phyloP scores from a whole-genome alignment of 345 rosid genomes.

The Euphorbia tirucalli region DNA sequence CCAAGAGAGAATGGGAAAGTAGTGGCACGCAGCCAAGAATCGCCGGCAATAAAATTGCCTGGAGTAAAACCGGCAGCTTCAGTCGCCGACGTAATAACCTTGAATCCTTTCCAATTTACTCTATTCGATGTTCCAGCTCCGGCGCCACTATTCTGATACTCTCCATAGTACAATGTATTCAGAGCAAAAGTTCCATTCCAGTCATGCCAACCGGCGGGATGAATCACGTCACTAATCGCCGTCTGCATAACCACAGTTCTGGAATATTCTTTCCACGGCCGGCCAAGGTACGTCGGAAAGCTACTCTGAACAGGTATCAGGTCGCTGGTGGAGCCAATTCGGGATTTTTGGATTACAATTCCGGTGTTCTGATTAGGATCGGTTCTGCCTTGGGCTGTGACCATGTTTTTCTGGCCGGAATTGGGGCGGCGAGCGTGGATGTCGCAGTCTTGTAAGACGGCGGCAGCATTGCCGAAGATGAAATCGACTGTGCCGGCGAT shows the following conservation, averaged over 20 bases:
- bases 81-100: constrained; percentile 45
- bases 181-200: constrained; percentile 75
- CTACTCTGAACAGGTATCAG: constrained; percentile 40
- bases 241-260: constrained; percentile 88
- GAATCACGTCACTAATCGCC: constrained; percentile 53
- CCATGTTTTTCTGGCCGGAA: constrained; percentile 91
- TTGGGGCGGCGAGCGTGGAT: constrained; percentile 84
- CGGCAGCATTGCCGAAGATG: constrained; percentile 73
- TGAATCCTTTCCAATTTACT: constrained; percentile 70
- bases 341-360: constrained; percentile 75
- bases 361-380: constrained; percentile 96
- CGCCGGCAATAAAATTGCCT: constrained; percentile 58
- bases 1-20: constrained; percentile 78
- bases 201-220: constrained; percentile 73
- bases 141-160: constrained; percentile 64
- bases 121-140: constrained; percentile 72
- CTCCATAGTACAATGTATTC: constrained; percentile 60
- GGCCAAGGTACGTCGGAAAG: constrained; percentile 76
- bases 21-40: constrained; percentile 64
- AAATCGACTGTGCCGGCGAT: constrained; percentile 82
- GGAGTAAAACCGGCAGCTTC: constrained; percentile 64
- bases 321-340: constrained; percentile 81
- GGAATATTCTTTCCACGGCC: constrained; percentile 93
- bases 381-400: constrained; percentile 84
- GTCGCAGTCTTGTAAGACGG: constrained; percentile 66